phyloP scores from a whole-genome alignment of 78 protist genomes.

The slime mould (Dictyostelium discoideum) region dicty_2.7 NC_007089.4:500501-501000 shows the following conservation, averaged over 20 bases:
- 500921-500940: neutral
- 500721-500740: neutral
- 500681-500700: neutral
- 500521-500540: neutral
- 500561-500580: neutral
- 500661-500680: neutral
- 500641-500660: neutral
- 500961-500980: neutral
- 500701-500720: neutral
- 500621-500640: neutral
- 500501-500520: neutral
- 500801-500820: neutral
- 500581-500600: neutral
- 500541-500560: neutral
- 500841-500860: neutral
- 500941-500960: neutral
- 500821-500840: neutral
- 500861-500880: neutral
- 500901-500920: neutral
- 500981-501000: neutral
- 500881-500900: neutral
- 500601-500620: neutral
- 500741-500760: too few relatives aligned
- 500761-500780: neutral
- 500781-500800: neutral